phyloP scores from a whole-genome alignment of 148 eudicot genomes.

The Cornus controversa region DNA sequence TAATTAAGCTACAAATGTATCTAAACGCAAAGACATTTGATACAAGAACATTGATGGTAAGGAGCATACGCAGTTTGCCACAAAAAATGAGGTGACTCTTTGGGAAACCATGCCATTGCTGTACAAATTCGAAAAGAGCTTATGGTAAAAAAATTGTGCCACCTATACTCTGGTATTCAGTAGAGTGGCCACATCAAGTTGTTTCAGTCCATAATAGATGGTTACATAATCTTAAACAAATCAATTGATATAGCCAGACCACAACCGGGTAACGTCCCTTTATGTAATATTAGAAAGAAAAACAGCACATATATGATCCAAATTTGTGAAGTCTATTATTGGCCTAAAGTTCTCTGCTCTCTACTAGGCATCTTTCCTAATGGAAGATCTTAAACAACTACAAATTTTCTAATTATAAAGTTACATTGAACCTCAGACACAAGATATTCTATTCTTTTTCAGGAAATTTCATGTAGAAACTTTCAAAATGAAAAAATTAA shows the following conservation, averaged over 20 bases:
- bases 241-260: too few species aligned
- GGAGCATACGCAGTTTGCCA: too few species aligned
- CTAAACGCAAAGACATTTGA: neutral
- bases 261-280: too few species aligned
- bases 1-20: neutral
- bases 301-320: neutral
- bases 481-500: too few species aligned
- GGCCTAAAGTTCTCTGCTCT: neutral
- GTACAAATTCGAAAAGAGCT: too few species aligned
- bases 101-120: too few species aligned
- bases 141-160: neutral
- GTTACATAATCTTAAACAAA: too few species aligned
- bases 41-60: too few species aligned
- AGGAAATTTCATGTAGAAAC: neutral
- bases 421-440: neutral
- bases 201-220: too few species aligned
- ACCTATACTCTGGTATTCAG: neutral
- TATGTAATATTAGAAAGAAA: too few species aligned
- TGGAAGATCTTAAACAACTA: neutral
- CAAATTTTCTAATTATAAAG: neutral
- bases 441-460: neutral
- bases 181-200: neutral
- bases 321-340: neutral
- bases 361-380: neutral
- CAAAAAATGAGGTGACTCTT: too few species aligned